Base-by-base conservation (phyloP, 1,284 basidiomycete species). In the Malassezia sp. region DNA sequence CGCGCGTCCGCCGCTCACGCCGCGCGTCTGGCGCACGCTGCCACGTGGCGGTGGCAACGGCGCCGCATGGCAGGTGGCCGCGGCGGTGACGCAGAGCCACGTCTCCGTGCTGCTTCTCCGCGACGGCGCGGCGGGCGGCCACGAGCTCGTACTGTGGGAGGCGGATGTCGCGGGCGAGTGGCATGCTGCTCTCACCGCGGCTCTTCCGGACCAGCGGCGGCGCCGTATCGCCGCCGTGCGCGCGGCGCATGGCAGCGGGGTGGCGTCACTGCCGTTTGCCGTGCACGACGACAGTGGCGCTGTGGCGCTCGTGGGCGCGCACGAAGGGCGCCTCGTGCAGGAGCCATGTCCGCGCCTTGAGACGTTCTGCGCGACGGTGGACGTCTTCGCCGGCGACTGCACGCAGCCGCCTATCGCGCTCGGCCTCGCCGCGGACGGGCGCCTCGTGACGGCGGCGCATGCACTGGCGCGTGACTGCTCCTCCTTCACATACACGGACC, bases 401-500 rank as follows among this genome's bases (percentile, higher is more conserved):
- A 42, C 49, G 10, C 45, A 27, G 0, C 27, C 34, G 27, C 37
- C 52, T 29, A 21, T 54, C 34, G 42, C 29, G 7, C 12, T 88
- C 42, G 85, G 84, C 0, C 76, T 85, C 8, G 76, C 82, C 1
- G 71, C 75, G 14, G 76, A 76, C 4, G 81, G 82, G 2, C 83
- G 80, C 57, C 28, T 49, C 6, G n/a, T 43, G 3, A 74, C 78
- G 33, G 71, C 54, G 54, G 71, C 22, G 54, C 83, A 60, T 9
- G 39, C 60, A 11, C 51, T 77, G 2, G 78, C 82, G 1, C 72
- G 75, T 2, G 81, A 81, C 50, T 80, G 76, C 17, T 90, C 80
- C 18, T 95, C 90, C 0, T 87, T 90, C 71, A 77, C 78, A 1
- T 57, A 85, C n/a, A 81, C 84, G 0, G 79, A 83, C 6, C 78